Evolutionary conservation across 2,329 filamentous ascomycete genomes (phyloP).

Genomic region (Madurella fahalii): DNA sequence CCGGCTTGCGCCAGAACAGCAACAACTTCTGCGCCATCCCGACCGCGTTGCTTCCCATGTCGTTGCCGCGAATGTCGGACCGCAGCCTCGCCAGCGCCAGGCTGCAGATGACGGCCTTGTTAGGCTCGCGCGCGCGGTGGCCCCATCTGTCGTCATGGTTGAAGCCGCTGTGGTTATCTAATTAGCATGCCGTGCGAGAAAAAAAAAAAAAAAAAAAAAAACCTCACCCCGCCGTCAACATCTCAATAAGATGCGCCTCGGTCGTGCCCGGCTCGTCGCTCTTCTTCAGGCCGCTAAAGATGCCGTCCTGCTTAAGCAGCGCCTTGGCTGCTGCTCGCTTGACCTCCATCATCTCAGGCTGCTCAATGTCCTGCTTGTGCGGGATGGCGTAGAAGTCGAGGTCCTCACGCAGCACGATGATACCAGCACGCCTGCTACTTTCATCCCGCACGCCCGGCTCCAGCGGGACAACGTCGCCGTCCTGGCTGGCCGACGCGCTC

Average conservation of each 20-base stretch:
- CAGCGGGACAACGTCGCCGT: constrained; percentile 58
- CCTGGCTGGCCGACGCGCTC: constrained; percentile 62
- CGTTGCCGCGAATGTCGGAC: constrained; percentile 82
- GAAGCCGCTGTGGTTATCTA: constrained; percentile 65
- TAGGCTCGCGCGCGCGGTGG: constrained; percentile 93
- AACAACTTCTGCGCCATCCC: constrained; percentile 98
- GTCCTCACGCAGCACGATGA: constrained; percentile 94
- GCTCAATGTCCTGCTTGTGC: constrained; percentile 75
- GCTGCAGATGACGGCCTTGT: constrained; percentile 97
- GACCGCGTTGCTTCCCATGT: constrained; percentile 71
- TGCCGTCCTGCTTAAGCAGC: constrained; percentile 84
- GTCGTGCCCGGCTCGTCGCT: constrained; percentile 96
- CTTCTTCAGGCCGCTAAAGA: constrained; percentile 91
- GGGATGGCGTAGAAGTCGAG: constrained; percentile 97
- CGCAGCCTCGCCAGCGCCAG: constrained; percentile 87
- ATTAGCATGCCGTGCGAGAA: background rate
- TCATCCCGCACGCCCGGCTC: constrained; percentile 69
- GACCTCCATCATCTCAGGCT: constrained; percentile 89
- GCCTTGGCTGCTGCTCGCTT: constrained; percentile 87
- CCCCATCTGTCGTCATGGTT: constrained; percentile 95
- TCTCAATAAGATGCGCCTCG: constrained; percentile 97
- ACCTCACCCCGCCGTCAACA: constrained; percentile 93
- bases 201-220: background rate
- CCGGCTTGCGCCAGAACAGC: constrained; percentile 96
- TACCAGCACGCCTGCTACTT: constrained; percentile 88